Evolutionary conservation across 371 early-diverging fungal species (phyloP).

Genomic region (Choanephora cucurbitarum): DNA sequence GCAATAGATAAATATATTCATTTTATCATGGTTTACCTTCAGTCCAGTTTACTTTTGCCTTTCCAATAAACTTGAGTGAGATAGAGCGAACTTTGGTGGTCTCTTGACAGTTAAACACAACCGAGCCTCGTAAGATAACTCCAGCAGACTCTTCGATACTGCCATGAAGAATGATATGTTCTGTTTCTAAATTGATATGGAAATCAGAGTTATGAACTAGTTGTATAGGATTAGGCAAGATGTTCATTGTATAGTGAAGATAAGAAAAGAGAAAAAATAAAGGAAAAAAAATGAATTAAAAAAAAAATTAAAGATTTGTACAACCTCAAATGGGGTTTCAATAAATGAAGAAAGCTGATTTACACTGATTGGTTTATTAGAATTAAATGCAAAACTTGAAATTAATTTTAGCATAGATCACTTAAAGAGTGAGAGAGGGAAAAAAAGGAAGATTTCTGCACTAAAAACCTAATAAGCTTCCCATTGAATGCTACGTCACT

Average conservation of each 20-base stretch:
- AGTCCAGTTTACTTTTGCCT: constrained; percentile 44
- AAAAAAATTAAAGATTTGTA: no score
- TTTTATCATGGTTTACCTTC: no score
- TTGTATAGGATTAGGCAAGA: constrained; percentile 35
- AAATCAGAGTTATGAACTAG: constrained; percentile 40
- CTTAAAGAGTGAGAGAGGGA: no score
- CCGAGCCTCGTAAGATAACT: constrained; percentile 46
- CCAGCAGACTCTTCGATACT: constrained; percentile 49
- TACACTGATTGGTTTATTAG: no score
- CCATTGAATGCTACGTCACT: no score
- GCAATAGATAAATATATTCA: no score
- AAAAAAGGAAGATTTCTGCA: no score
- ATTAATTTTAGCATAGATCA: no score
- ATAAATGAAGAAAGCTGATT: no score
- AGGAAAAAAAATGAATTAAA: background rate
- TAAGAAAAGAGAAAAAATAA: constrained; percentile 2
- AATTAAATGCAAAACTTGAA: no score
- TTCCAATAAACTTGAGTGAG: constrained; percentile 45
- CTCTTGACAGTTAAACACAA: constrained; percentile 43
- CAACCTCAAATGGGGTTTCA: no score
- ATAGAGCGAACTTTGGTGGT: constrained; percentile 44
- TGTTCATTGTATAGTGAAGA: constrained; percentile 9
- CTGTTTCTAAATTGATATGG: constrained; percentile 41
- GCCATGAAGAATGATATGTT: constrained; percentile 49
- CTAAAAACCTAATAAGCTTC: no score